A percentile compares a stretch with the other conserved stretches of the same genome.
Conservation (phyloP, 768 basidiomycete species). For the Rubroboletus pulcherrimus region DNA sequence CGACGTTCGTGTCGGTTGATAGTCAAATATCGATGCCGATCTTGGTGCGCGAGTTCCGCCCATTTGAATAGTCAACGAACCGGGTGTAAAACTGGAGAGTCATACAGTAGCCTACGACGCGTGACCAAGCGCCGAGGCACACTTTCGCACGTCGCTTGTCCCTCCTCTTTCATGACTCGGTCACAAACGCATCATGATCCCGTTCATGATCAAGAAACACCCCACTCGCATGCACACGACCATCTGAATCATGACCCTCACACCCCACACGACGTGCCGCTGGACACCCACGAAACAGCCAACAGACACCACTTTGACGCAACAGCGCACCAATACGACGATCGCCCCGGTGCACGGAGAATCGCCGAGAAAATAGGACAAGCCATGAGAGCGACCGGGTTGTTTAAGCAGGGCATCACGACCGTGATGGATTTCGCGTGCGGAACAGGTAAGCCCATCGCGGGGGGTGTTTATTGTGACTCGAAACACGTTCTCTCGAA, state of each 20-base stretch:
- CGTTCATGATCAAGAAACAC: background rate
- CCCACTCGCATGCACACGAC: background rate
- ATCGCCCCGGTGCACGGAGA: constrained; percentile 16
- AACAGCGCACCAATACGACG: constrained; percentile 24
- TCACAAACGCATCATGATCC: background rate
- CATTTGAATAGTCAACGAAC: background rate
- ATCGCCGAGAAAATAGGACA: constrained; percentile 21
- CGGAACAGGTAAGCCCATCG: constrained; percentile 50
- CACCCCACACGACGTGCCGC: background rate
- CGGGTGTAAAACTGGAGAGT: background rate
- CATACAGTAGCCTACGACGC: background rate
- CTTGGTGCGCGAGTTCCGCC: background rate
- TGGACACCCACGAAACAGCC: constrained; percentile 18
- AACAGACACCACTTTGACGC: constrained; percentile 27
- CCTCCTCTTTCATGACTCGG: too few species aligned
- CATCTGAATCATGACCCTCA: background rate
- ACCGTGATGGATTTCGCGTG: constrained; percentile 72
- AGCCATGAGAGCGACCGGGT: constrained; percentile 34
- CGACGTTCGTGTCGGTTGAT: background rate
- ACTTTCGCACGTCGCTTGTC: too few species aligned
- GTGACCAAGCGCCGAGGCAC: too few species aligned
- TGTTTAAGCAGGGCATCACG: constrained; percentile 54
- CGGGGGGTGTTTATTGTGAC: background rate
- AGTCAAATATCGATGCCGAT: background rate
- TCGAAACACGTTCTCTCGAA: background rate